Base-by-base conservation (phyloP, 345 rosid species). In the Dipteronia dyeriana region DNA sequence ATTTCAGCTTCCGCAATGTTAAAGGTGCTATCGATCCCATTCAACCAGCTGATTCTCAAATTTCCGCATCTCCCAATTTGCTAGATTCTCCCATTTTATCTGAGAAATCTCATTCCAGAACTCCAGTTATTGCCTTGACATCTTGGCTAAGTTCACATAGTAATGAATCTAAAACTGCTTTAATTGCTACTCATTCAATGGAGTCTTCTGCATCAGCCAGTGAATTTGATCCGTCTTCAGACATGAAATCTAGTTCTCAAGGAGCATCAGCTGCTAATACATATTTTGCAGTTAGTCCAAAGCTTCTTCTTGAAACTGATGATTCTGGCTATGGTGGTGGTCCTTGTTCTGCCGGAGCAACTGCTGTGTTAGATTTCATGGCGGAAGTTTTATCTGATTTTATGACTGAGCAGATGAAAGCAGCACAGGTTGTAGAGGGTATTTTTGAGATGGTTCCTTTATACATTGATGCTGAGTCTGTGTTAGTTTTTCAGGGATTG, bases 271-370 rank as follows among this genome's bases (percentile, higher is more conserved):
- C 90, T 76, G 86, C 86, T 78, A 91, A 83, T 82, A 53, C 86
- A 60, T 81, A 84, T 68, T 90, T 88, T 69, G 75, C 90, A 69
- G 90, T 96, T 51, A 89, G 83, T 75, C 83, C 94, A 68, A 90
- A 88, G 78, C 83, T 92, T 76, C 97, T 96, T 43, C 88, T 92
- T 34, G 97, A 94, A 85, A 82, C 86, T 64, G 98, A 96, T 88
- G 98, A 96, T 84, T 86, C 91, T 80, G 97, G 99, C 71, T 96
- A 91, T 76, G 99, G 98, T 57, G 98, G 99, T 12, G 99, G 99
- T 78, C 98, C 98, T 70, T 96, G 99, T 85, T 94, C 97, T 84
- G 98, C 98, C 56, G 99, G 94, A 79, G 98, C 98, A 51, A 92
- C 97, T 84, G 98, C 98, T 56, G 83, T 91, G 78, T 84, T 96